These are phyloP conservation scores for Glebionis coronaria DNA, from an alignment of 129 eudicot genomes.

Conservation along the genomic window DNA sequence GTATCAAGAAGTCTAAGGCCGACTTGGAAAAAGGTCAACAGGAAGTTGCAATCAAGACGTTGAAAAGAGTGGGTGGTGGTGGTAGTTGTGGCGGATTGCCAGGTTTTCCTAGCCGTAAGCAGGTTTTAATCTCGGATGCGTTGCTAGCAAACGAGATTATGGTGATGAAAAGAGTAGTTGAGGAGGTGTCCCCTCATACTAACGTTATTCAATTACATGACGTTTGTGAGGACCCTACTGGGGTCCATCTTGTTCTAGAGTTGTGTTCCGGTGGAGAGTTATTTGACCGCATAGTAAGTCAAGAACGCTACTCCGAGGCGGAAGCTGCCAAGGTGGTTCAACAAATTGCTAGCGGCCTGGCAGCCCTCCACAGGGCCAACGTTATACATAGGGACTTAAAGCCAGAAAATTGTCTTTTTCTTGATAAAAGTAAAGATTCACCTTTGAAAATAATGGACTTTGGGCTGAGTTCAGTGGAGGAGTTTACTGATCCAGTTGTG, in stretches of 20 bases:
- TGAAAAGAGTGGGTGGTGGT: conserved; percentile 44
- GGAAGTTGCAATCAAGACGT: conserved; percentile 61
- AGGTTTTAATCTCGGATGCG: conserved; percentile 59
- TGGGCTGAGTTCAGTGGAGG: conserved; percentile 81
- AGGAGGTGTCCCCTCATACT: conserved; percentile 70
- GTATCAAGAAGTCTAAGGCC: conserved; percentile 39
- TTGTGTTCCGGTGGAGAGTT: conserved; percentile 80
- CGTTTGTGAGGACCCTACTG: conserved; percentile 64
- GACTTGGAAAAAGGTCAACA: conserved; percentile 26
- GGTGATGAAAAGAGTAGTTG: conserved; percentile 75
- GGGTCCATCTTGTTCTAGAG: conserved; percentile 68
- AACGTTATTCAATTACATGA: conserved; percentile 75
- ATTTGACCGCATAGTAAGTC: conserved; percentile 75
- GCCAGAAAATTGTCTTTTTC: conserved; percentile 81
- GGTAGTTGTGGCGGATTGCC: conserved; percentile 23
- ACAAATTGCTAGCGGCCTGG: conserved; percentile 63
- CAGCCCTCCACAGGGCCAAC: conserved; percentile 58
- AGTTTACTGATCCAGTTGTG: conserved; percentile 78
- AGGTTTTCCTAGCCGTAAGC: conserved; percentile 37
- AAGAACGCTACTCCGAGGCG: conserved; percentile 60
- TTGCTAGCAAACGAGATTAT: conserved; percentile 69
- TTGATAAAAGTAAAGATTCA: conserved; percentile 47
- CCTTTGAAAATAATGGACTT: conserved; percentile 82
- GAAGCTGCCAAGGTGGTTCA: conserved; percentile 74
- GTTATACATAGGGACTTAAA: conserved; percentile 76